A percentile compares a stretch with the other conserved stretches of the same genome.
These are phyloP conservation scores for Xylariaceae sp. DNA, from an alignment of 2,329 filamentous ascomycete species.

Conservation along the genomic window DNA sequence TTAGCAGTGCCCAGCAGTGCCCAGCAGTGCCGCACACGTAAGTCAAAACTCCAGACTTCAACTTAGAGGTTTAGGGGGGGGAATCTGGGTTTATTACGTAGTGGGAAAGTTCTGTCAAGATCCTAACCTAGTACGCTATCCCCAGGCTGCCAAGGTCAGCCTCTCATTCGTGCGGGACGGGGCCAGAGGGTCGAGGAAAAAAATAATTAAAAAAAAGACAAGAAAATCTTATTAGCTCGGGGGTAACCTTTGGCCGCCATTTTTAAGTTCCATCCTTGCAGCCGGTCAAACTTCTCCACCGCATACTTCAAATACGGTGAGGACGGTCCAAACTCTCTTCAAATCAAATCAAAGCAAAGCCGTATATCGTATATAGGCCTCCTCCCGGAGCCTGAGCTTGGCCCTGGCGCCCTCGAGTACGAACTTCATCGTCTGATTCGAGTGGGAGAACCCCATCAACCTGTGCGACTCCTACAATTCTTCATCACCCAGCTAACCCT, in stretches of 20 bases:
- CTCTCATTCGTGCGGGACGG: conserved; percentile 14
- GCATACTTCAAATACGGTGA: conserved; percentile 19
- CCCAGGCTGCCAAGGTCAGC: conserved; percentile 6
- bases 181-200: conserved; percentile 12
- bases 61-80: neutral
- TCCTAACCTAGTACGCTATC: neutral
- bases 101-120: conserved; percentile 13
- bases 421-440: conserved; percentile 19
- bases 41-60: conserved; percentile 6
- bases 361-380: conserved; percentile 28
- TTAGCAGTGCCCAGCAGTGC: too few relatives aligned
- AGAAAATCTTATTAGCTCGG: neutral
- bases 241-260: conserved; percentile 25
- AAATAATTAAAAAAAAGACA: conserved; percentile 9
- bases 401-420: conserved; percentile 10
- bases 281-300: conserved; percentile 28
- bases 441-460: conserved; percentile 25
- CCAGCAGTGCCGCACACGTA: neutral
- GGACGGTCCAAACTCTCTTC: conserved; percentile 20
- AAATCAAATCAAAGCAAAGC: conserved; percentile 25
- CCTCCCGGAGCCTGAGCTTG: conserved; percentile 19
- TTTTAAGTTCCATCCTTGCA: conserved; percentile 19
- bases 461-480: conserved; percentile 26
- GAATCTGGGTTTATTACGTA: too few relatives aligned
- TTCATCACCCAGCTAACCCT: conserved; percentile 34